These are phyloP conservation scores for Persicaria tinctoria DNA, from an alignment of 148 eudicot species.

Conservation along the genomic window DNA sequence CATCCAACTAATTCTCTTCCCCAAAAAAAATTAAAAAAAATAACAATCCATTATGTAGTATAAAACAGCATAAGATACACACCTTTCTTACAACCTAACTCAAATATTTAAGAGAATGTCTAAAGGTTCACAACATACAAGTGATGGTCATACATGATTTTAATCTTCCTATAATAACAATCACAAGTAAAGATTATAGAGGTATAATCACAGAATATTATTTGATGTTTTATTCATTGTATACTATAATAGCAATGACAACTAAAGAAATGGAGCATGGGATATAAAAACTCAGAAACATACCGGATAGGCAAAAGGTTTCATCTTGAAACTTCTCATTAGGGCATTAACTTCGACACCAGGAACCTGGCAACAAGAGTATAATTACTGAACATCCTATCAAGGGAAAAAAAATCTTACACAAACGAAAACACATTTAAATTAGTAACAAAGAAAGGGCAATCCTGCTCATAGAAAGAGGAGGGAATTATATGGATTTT, in stretches of 20 bases:
- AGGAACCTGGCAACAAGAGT: conserved; percentile 60
- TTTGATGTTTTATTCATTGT: not conserved
- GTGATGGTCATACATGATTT: not conserved
- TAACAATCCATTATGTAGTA: not conserved
- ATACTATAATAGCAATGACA: not conserved
- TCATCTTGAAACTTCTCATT: conserved; percentile 95
- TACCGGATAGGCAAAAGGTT: conserved; percentile 89
- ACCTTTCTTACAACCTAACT: not conserved
- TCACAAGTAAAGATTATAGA: not conserved
- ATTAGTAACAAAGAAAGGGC: not conserved
- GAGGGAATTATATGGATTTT: not conserved
- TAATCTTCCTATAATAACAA: not conserved
- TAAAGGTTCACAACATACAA: not conserved
- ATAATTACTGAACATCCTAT: not conserved
- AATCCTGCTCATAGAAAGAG: not conserved
- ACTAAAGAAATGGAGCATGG: not conserved
- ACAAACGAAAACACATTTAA: conserved; percentile 6
- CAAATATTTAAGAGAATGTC: not conserved
- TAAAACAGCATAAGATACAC: not conserved
- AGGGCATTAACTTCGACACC: conserved; percentile 94
- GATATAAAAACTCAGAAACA: conserved; percentile 8
- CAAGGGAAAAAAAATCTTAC: not conserved
- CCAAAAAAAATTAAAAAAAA: not conserved
- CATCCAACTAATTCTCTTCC: not conserved
- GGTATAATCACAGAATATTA: not conserved